Evolutionary conservation across 2,329 filamentous ascomycete genomes (phyloP), one percentile per base, ranked within the genome.

Genomic region (Geoglossum cookeanum): DNA sequence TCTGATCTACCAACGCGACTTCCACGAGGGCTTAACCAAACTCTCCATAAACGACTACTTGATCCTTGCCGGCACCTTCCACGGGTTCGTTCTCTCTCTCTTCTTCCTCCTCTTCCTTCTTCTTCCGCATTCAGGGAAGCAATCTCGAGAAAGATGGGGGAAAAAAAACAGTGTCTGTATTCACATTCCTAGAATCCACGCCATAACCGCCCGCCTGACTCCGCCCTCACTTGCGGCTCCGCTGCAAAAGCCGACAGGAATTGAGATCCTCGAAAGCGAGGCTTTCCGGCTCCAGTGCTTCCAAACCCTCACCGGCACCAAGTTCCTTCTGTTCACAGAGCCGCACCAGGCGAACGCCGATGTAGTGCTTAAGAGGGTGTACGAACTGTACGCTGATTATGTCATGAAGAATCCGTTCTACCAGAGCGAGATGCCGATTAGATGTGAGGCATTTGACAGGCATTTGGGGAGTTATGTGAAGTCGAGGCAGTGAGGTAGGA

Each of bases 321-420:
- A 98, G 70, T 98, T 98, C 68, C 72, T 98, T 44, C 76, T 98
- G 57, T 96, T 98, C 68, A 96, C 92, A 57, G 92, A 97, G 70
- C 83, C 83, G 15, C 81, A 87, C 62, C 90, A 94, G 73, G 80
- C 83, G 54, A 94, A 94, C 66, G 83, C 94, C 44, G 92, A 97
- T 64, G 77, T 80, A 11, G 84, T 91, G 49, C 83, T 95, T 63
- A 78, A 81, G 67, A 85, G 81, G 69, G 84, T 96, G 64, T 97
- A 98, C 69, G 92, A 97, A 69, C 73, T 97, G 56, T 98, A 97
- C 73, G 80, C 87, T 55, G 92, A 98, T 70, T 97, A 87, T 68
- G 92, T 98, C 63, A 97, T 96, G 88, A 98, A 97, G 77, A 98
- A 98, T 69, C 92, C 92, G 0, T 98, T 98, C 68, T 97, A 97